Evolutionary conservation across 2,329 filamentous ascomycete genomes (phyloP), one percentile per base, ranked within the genome.

Genomic region (Fusarium sarcochroum): DNA sequence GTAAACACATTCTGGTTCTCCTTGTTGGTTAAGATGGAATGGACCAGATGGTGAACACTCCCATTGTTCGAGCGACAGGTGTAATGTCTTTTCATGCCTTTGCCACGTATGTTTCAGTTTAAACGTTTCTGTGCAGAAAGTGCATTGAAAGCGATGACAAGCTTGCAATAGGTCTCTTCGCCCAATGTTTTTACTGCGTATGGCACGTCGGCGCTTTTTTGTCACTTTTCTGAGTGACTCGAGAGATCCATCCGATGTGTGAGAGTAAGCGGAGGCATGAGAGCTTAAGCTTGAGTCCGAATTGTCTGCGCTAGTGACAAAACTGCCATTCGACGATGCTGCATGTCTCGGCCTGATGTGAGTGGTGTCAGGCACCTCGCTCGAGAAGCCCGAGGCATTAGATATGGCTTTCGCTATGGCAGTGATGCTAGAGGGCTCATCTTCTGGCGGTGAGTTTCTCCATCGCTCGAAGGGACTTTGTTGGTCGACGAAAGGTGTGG

Each of bases 81-180:
- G 85, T 51, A 80, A 79, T 51, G 81, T 80, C 41, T 80, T 81
- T 57, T 88, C 86, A 62, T 88, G 86, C 20, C 86, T 77, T 35
- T 81, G 80, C 82, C 82, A 84, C 21, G 83, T 81, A 49, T 83
- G 79, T 15, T 82, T 83, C 0, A 78, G 78, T 48, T 79, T 80
- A 68, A 84, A 84, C 0, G 79, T 80, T 44, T 84, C 81, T 0
- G 81, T 82, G 54, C 82, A 84, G 46, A 84, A 84, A 0, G 82
- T 84, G 57, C 82, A 84, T 47, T 84, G 82, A 5, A 65, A 73
- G 0, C 41, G 46, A 13, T 72, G 45, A 1, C 40, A 45, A 3
- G 5, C 35, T 9, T 51, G 51, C 0, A 30, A 25, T 0, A 64
- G 32, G 0, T 51, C 58, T 6, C 27, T 42, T 2, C 17, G 34